Percentiles rank a stretch among this genome's conserved stretches.
phyloP scores from a whole-genome alignment of 2,329 filamentous ascomycete species.

The Furcasterigmium sp. region DNA sequence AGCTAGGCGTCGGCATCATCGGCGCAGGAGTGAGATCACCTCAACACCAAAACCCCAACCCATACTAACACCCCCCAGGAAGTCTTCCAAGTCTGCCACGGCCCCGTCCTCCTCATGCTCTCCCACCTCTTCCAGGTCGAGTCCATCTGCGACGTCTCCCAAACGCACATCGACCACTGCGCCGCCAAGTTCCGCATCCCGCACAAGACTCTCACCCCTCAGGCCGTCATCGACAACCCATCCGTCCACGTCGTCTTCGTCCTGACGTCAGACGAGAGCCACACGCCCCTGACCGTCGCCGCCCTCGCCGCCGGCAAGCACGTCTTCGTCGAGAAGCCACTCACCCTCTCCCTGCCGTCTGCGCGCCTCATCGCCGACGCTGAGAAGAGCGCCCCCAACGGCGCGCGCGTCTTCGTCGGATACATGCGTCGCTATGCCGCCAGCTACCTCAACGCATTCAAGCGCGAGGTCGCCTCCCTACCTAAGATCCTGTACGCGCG shows the following conservation, averaged over 20 bases:
- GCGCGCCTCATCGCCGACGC: conserved; percentile 39
- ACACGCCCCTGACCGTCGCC: conserved; percentile 38
- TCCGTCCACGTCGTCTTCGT: conserved; percentile 46
- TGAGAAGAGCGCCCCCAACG: conserved; percentile 26
- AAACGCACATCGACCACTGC: conserved; percentile 3
- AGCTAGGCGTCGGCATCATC: conserved; percentile 10
- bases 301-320: conserved; percentile 45
- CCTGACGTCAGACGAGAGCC: conserved; percentile 42
- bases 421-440: conserved; percentile 53
- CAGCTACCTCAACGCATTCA: conserved; percentile 41
- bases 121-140: conserved; percentile 3
- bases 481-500: conserved; percentile 46
- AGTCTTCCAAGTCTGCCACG: conserved; percentile 14
- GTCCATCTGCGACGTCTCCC: conserved; percentile 4
- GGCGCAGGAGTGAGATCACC: conserved; percentile 8
- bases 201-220: conserved; percentile 21
- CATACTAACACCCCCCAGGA: conserved; percentile 3
- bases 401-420: conserved; percentile 44
- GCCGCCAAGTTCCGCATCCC: conserved; percentile 21
- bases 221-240: conserved; percentile 27
- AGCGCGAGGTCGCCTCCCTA: conserved; percentile 40
- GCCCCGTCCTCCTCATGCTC: conserved; percentile 9
- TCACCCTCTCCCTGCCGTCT: conserved; percentile 39
- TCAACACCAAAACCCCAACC: neutral
- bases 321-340: conserved; percentile 51